Conservation (phyloP, 139 green algal species). For the Auxenochlorella pyrenoidosa region DNA sequence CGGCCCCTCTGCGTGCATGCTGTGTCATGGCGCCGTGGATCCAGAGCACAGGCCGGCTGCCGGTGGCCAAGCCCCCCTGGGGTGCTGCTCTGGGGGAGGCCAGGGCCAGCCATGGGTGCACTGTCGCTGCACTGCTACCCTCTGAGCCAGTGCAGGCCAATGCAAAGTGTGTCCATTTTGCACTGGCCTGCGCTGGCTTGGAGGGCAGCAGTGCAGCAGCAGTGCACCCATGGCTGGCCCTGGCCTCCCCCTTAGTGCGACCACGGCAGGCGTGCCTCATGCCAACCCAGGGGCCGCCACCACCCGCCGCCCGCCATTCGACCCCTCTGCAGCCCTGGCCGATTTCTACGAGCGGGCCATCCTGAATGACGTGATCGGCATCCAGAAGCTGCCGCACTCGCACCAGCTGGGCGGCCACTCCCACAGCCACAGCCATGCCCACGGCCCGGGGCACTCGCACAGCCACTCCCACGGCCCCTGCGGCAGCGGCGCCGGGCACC, state of each 20-base stretch:
- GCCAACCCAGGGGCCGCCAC: neutral
- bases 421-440: neutral
- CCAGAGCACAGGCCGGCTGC: neutral
- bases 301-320: neutral
- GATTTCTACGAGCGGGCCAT: constrained; percentile 17
- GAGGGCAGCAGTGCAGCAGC: too few relatives aligned
- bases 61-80: too few relatives aligned
- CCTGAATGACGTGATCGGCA: constrained; percentile 54
- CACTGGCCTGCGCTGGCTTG: too few relatives aligned
- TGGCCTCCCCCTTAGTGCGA: too few relatives aligned
- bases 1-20: neutral
- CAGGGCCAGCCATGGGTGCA: too few relatives aligned
- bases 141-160: too few relatives aligned
- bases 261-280: neutral
- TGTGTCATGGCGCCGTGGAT: neutral
- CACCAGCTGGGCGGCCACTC: neutral
- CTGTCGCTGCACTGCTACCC: too few relatives aligned
- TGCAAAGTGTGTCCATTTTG: too few relatives aligned
- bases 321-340: constrained; percentile 46
- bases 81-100: too few relatives aligned
- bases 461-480: neutral
- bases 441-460: neutral
- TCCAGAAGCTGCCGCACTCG: constrained; percentile 42
- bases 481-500: too few relatives aligned
- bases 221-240: too few relatives aligned